Evolutionary conservation across 2,329 filamentous ascomycete species (phyloP).

Genomic region (Coniochaeta pulveracea): DNA sequence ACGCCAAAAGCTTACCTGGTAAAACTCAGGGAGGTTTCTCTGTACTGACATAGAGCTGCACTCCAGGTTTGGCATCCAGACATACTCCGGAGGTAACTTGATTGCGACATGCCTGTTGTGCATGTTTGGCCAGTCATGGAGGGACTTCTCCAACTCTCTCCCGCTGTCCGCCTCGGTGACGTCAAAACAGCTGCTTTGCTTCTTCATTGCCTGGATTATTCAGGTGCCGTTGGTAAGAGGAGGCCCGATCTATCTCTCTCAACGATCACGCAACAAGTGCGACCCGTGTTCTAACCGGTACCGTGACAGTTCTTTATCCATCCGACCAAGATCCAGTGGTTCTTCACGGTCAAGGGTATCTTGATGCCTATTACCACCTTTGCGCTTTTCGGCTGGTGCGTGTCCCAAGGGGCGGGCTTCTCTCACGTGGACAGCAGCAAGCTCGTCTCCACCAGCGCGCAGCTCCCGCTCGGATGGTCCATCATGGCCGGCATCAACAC

Average conservation of each 20-base stretch:
- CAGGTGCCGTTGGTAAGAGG: background rate
- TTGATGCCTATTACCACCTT: slow-evolving; percentile 22
- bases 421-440: slow-evolving; percentile 15
- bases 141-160: background rate
- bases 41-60: too few species aligned
- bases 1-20: too few species aligned
- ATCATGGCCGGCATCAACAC: slow-evolving; percentile 25
- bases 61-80: slow-evolving; percentile 6
- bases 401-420: slow-evolving; percentile 16
- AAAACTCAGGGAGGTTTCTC: too few species aligned
- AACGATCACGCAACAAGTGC: background rate
- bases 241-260: background rate
- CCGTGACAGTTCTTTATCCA: slow-evolving; percentile 15
- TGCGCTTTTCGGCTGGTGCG: slow-evolving; percentile 23
- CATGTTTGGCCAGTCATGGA: background rate
- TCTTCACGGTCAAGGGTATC: slow-evolving; percentile 15
- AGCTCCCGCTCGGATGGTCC: slow-evolving; percentile 21
- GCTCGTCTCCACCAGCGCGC: slow-evolving; percentile 13
- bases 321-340: slow-evolving; percentile 15
- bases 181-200: background rate
- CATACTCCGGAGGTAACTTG: slow-evolving; percentile 1
- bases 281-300: too few species aligned
- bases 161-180: background rate
- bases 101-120: background rate
- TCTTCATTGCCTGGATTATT: slow-evolving; percentile 1